Evolutionary conservation across 441 rosid species (phyloP).

Genomic region (Pelargonium myrrhifolium): DNA sequence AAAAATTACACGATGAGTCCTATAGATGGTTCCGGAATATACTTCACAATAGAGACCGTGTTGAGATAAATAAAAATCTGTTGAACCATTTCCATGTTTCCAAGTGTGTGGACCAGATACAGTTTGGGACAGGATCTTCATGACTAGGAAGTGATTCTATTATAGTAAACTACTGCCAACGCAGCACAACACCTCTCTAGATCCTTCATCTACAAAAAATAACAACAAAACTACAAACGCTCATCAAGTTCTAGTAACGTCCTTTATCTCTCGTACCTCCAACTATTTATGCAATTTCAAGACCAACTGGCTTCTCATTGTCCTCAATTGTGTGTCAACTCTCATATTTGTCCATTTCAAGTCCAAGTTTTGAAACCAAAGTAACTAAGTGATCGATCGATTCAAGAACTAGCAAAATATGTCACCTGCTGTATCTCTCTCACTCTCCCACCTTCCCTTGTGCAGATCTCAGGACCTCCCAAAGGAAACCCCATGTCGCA

Average conservation of each 20-base stretch:
- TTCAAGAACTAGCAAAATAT: constrained; percentile 19
- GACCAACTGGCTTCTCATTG: not conserved
- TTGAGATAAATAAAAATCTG: not conserved
- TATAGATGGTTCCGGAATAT: not conserved
- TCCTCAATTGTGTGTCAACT: not conserved
- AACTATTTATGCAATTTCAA: constrained; percentile 22
- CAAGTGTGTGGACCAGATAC: constrained; percentile 21
- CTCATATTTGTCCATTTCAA: too few species aligned
- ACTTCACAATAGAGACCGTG: not conserved
- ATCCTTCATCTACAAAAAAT: constrained; percentile 29
- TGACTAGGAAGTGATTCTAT: not conserved
- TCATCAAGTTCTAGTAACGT: constrained; percentile 39
- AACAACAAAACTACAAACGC: constrained; percentile 22
- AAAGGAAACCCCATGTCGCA: constrained; percentile 25
- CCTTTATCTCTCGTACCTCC: constrained; percentile 9
- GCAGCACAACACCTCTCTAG: constrained; percentile 20
- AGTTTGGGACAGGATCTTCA: constrained; percentile 9
- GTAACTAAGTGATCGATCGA: not conserved
- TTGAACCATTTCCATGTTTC: not conserved
- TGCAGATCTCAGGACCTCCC: constrained; percentile 38
- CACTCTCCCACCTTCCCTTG: constrained; percentile 34
- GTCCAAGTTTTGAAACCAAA: too few species aligned
- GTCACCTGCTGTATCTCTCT: constrained; percentile 38
- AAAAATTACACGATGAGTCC: too few species aligned
- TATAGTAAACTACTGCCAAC: not conserved